Evolutionary conservation across 108 stramenopile species (phyloP).

Genomic region (Thalassiosira profunda): DNA sequence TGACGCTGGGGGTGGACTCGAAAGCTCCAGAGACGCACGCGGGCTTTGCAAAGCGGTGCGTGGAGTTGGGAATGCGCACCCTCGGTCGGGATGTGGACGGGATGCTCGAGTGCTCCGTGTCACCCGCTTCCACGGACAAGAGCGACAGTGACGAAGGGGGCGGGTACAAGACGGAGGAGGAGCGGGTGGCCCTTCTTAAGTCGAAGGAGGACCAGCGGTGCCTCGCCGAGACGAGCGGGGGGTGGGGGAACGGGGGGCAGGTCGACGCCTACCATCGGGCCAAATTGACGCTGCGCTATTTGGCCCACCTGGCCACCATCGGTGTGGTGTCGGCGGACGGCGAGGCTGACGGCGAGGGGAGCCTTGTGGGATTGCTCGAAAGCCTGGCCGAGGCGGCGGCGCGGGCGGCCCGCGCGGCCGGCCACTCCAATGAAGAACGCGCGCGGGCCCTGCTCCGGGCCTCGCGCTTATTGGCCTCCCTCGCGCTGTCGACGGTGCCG

Average conservation of each 20-base stretch:
- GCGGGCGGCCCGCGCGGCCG: conserved; percentile 18
- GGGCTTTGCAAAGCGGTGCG: conserved; percentile 69
- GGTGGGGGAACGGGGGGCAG: conserved; percentile 33
- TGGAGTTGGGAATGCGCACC: conserved; percentile 53
- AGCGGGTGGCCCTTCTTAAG: conserved; percentile 6
- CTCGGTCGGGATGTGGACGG: conserved; percentile 70
- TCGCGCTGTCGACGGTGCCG: conserved; percentile 73
- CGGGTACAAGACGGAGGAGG: conserved; percentile 1
- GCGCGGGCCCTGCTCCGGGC: conserved; percentile 27
- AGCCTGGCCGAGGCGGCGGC: conserved; percentile 46
- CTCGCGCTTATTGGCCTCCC: conserved; percentile 39
- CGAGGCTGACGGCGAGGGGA: conserved; percentile 7
- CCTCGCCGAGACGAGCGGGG: conserved; percentile 29
- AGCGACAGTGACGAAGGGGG: background rate
- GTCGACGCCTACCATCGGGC: conserved; percentile 54
- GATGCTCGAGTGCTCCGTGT: conserved; percentile 28
- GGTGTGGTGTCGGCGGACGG: conserved; percentile 51
- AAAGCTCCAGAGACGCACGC: conserved; percentile 42
- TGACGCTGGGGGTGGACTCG: conserved; percentile 73
- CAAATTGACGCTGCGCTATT: conserved; percentile 71
- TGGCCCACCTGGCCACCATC: conserved; percentile 66
- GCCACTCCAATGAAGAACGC: background rate
- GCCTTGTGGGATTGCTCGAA: conserved; percentile 44
- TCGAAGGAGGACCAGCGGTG: conserved; percentile 24
- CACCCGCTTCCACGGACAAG: background rate